Evolutionary conservation across 495 filamentous ascomycete genomes (phyloP), one percentile per base, ranked within the genome.

Genomic region (Hypoxylon perforatum): DNA sequence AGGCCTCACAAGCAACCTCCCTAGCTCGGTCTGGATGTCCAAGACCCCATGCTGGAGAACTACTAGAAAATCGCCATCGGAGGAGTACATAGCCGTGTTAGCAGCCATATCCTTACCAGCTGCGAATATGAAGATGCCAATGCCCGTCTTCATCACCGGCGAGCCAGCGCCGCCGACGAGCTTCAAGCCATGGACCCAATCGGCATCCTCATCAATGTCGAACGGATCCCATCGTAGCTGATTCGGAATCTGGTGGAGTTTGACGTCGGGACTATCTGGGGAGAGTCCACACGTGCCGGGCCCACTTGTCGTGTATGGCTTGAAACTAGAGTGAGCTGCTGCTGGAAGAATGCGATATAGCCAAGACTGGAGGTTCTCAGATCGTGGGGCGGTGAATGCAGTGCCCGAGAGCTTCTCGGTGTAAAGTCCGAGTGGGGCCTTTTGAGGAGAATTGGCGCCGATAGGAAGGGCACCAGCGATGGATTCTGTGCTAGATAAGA

Each of bases 371-470:
- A 84, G 82, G 74, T 91, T 92, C 62, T 87, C 84, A 65, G 82
- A 78, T 12, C 90, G 78, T 0, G 90, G 90, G 11, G 90, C 88
- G 18, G 87, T 90, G 69, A 93, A 92, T 5, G 90, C 85, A 3
- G 90, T 89, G 8, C 88, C 90, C 4, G 89, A 90, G 22, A 93
- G 83, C 76, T 91, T 90, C 73, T 93, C 90, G 9, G 88, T 80
- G 68, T 91, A 91, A 9, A 92, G 82, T 0, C 90, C 90, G 52
- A 84, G 86, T 0, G 87, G 82, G n/a, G 82, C 83, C 59, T 87
- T 88, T 73, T 90, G 88, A 8, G 90, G 90, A n/a, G 84, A 88
- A 77, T 92, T 92, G 12, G 9, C 10, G 4, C 35, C 35, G 10
- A 11, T 11, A 38, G 35, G 35, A 10, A 38, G 25, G 8, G 25